Conservation (phyloP, 495 filamentous ascomycete genomes). For the Annulohypoxylon bovei region DNA sequence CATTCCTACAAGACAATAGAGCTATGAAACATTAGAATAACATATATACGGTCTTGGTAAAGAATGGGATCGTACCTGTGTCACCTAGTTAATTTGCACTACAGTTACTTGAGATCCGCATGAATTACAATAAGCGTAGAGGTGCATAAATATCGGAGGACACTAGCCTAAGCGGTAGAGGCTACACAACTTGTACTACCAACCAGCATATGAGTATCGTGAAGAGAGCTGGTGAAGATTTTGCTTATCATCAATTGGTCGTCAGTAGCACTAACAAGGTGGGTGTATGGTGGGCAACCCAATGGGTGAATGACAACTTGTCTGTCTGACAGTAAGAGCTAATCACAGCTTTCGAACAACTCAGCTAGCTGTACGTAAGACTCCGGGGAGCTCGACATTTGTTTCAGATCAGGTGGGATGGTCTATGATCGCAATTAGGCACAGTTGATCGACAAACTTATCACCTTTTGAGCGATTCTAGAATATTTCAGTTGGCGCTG, state of each 20-base stretch:
- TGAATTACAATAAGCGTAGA: neutral
- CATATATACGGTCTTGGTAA: neutral
- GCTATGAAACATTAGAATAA: neutral
- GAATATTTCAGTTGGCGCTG: conserved; percentile 23
- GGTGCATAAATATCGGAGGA: conserved; percentile 1
- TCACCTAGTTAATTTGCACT: neutral
- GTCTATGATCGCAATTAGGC: conserved; percentile 15
- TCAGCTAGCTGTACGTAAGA: conserved; percentile 18
- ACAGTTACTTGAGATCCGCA: conserved; percentile 7
- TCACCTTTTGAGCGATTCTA: conserved; percentile 31
- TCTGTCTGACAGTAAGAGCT: conserved; percentile 13
- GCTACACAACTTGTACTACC: conserved; percentile 5
- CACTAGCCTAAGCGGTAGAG: neutral
- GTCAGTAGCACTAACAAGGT: neutral
- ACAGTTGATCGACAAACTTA: conserved; percentile 19
- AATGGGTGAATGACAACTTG: neutral
- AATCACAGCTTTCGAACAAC: neutral
- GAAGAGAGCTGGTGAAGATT: neutral
- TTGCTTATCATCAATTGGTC: neutral
- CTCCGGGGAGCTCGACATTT: conserved; percentile 17
- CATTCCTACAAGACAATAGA: neutral
- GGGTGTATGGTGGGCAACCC: neutral
- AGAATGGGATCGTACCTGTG: conserved; percentile 4
- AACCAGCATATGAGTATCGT: neutral
- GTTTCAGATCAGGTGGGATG: conserved; percentile 28